Percentiles rank a stretch among this genome's conserved stretches.
These are phyloP conservation scores for Saccharomyces pastorianus DNA, from an alignment of 1,139 yeast species.

Conservation along the genomic window DNA sequence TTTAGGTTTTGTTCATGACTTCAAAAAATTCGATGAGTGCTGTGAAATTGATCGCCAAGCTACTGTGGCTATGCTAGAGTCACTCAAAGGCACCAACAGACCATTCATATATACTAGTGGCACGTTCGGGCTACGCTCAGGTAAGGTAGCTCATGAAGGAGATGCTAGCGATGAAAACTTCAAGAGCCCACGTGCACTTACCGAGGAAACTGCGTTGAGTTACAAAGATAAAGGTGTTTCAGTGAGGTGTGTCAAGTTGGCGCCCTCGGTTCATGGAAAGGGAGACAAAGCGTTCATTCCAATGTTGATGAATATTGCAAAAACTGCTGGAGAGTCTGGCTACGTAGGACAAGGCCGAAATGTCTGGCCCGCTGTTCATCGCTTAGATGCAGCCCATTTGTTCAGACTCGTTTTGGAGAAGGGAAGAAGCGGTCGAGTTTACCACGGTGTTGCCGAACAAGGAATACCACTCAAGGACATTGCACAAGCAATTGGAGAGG, in stretches of 20 bases:
- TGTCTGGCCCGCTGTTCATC: conserved; percentile 31
- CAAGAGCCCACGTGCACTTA: conserved; percentile 5
- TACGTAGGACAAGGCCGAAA: conserved; percentile 27
- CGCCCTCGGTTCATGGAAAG: conserved; percentile 30
- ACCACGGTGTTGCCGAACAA: conserved; percentile 25
- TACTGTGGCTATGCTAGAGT: conserved; percentile 21
- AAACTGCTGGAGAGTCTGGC: conserved; percentile 14
- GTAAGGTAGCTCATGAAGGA: conserved; percentile 3
- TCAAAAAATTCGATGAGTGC: conserved; percentile 11
- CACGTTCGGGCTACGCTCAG: conserved; percentile 6
- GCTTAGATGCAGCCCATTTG: conserved; percentile 29
- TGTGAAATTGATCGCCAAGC: conserved; percentile 22
- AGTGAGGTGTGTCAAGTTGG: conserved; percentile 19
- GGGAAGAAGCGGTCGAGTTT: conserved; percentile 3
- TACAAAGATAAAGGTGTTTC: conserved; percentile 23
- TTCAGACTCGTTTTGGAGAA: conserved; percentile 22
- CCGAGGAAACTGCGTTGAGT: conserved; percentile 7
- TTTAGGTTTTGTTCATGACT: conserved; percentile 31
- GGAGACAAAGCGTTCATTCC: conserved; percentile 20
- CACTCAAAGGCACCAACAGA: conserved; percentile 23
- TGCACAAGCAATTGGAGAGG: conserved; percentile 22
- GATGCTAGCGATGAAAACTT: background rate
- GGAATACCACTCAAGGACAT: conserved; percentile 22
- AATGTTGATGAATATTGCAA: conserved; percentile 11
- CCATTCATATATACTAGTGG: conserved; percentile 20